Conservation (phyloP, 2,329 filamentous ascomycete genomes). For the Lasiodiplodia sp. region DNA sequence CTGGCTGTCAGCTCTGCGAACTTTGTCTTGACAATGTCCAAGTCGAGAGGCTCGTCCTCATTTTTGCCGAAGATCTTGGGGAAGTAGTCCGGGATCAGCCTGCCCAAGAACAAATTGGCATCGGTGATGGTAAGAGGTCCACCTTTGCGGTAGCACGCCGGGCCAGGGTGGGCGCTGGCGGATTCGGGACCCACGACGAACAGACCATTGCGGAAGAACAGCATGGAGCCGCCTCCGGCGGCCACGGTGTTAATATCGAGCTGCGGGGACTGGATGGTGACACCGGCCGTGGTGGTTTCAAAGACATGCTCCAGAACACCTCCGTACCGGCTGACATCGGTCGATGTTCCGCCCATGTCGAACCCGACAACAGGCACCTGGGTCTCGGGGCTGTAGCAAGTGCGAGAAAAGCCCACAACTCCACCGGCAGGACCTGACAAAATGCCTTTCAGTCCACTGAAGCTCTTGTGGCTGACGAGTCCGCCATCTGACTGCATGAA, state of each 20-base stretch:
- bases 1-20: conserved; percentile 52
- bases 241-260: conserved; percentile 96
- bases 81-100: conserved; percentile 42
- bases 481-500: conserved; percentile 71
- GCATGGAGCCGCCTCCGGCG: conserved; percentile 81
- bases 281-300: conserved; percentile 89
- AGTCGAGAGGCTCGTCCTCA: conserved; percentile 49
- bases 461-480: conserved; percentile 63
- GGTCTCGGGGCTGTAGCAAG: conserved; percentile 83
- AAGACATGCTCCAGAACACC: conserved; percentile 93
- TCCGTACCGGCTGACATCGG: conserved; percentile 85
- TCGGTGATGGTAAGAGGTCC: conserved; percentile 90
- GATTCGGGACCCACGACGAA: conserved; percentile 92
- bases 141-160: conserved; percentile 88
- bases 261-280: conserved; percentile 90
- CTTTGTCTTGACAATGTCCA: conserved; percentile 48
- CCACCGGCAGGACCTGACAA: conserved; percentile 91
- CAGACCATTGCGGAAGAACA: conserved; percentile 88
- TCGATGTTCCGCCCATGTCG: conserved; percentile 94
- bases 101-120: conserved; percentile 76
- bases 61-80: conserved; percentile 45
- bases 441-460: conserved; percentile 85
- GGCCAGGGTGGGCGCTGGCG: conserved; percentile 86
- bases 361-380: conserved; percentile 90
- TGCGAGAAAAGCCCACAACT: conserved; percentile 92